Base-by-base conservation (phyloP, 2,329 filamentous ascomycete species). In the Cladophialophora bantiana region DNA sequence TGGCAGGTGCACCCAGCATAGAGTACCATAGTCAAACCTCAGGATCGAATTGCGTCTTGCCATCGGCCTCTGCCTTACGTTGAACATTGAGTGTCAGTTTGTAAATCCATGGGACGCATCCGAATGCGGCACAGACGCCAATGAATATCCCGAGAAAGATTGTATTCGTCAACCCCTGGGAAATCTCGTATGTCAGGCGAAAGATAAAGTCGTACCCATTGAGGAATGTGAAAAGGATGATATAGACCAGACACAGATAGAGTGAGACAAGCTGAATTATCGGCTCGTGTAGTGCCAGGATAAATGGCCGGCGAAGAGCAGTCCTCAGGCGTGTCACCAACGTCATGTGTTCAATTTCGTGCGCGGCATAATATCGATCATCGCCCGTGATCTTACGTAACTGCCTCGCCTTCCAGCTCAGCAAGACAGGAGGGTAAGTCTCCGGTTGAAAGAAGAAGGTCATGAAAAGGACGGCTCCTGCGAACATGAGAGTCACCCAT, bases 21-120 rank as follows among this genome's bases (percentile, higher is more conserved):
- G 80, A 79, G 57, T 81, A 85, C 78, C 81, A 86, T 0, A 88
- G 76, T 5, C 85, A 78, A 45, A 84, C 83, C 65, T 88, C 86
- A 0, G 85, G 85, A 2, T 81, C 77, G 6, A 86, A 76, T 10
- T 74, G 71, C 4, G 72, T 69, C 1, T 80, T 77, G 6, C 79
- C 81, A 40, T 77, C 63, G 20, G 76, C 78, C 64, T 78, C 73
- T 12, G 82, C 79, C 66, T 79, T 76, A 48, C 76, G 74, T 7
- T 84, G 79, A 32, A 82, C 79, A 32, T 74, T 70, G 42, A 81
- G 79, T 2, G 81, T 78, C 73, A 79, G 80, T 32, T 74, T 77
- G 71, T 83, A 82, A 40, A 86, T 75, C 2, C 82, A 63, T 0
- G 83, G 84, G 0, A 85, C 78, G 0, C 81, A 74, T 3, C 79